These are phyloP conservation scores for Debaryomyces subglobosus DNA, from an alignment of 1,139 yeast genomes.

Conservation along the genomic window DNA sequence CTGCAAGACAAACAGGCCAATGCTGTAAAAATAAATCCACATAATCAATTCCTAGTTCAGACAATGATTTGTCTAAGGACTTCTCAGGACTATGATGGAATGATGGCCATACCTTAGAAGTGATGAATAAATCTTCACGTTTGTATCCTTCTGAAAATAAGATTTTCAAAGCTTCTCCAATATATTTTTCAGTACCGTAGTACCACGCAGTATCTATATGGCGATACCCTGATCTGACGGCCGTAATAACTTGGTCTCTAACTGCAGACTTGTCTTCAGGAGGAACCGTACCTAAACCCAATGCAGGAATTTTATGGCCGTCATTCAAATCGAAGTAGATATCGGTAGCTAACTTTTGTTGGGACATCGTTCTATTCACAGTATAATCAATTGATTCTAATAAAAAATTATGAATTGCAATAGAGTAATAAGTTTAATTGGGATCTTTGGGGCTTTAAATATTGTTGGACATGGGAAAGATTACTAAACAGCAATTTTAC, in stretches of 20 bases:
- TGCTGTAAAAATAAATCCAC: conserved; percentile 63
- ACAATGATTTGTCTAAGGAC: conserved; percentile 39
- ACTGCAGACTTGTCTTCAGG: conserved; percentile 37
- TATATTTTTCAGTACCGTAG: conserved; percentile 52
- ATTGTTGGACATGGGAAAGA: neutral
- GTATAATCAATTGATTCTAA: neutral
- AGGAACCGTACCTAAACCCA: conserved; percentile 41
- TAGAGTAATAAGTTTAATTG: neutral
- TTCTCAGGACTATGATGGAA: conserved; percentile 40
- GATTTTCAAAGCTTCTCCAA: conserved; percentile 55
- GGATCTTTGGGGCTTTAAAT: neutral
- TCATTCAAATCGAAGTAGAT: conserved; percentile 29
- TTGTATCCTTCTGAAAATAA: conserved; percentile 50
- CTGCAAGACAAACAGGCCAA: conserved; percentile 55
- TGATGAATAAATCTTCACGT: conserved; percentile 60
- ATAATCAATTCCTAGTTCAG: conserved; percentile 52
- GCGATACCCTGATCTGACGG: conserved; percentile 45
- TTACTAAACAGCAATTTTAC: neutral
- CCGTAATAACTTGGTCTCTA: conserved; percentile 40
- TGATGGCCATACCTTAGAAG: conserved; percentile 63
- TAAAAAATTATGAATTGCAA: neutral
- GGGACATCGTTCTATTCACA: conserved; percentile 1
- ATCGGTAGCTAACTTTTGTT: conserved; percentile 23
- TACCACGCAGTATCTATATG: conserved; percentile 49
- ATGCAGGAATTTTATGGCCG: conserved; percentile 39